These are phyloP conservation scores for Alternaria ethzedia DNA, from an alignment of 2,329 filamentous ascomycete genomes.

Conservation along the genomic window DNA sequence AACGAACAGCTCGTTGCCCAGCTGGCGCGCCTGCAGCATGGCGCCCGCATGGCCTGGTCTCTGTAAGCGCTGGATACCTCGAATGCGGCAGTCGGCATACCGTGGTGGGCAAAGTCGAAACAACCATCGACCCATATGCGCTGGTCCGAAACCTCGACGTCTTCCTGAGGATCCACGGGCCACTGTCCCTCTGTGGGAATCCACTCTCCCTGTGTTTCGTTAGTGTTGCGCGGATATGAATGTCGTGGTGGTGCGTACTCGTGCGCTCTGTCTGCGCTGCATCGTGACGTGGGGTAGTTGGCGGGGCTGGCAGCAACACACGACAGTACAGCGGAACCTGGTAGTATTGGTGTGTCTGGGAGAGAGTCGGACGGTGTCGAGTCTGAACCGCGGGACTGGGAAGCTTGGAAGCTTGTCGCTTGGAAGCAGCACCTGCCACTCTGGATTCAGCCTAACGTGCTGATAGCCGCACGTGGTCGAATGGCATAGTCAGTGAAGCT, in stretches of 20 bases:
- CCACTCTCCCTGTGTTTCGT: conserved; percentile 40
- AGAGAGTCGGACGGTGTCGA: background rate
- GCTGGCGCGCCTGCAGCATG: conserved; percentile 91
- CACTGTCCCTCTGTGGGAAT: conserved; percentile 63
- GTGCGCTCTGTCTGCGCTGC: conserved; percentile 47
- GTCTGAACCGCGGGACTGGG: background rate
- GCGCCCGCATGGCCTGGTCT: conserved; percentile 86
- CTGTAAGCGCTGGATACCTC: conserved; percentile 1
- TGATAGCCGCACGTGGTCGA: background rate
- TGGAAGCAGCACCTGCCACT: background rate
- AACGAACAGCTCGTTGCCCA: conserved; percentile 86
- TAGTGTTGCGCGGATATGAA: too few relatives aligned
- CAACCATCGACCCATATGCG: conserved; percentile 98
- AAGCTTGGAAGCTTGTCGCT: background rate
- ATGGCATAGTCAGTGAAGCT: background rate
- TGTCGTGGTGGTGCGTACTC: conserved; percentile 30
- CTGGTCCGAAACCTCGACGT: conserved; percentile 65
- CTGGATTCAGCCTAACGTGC: background rate
- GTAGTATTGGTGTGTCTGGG: background rate
- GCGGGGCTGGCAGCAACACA: background rate
- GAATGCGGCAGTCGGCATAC: conserved; percentile 52
- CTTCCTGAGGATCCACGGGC: conserved; percentile 70
- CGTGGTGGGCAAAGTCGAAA: conserved; percentile 99
- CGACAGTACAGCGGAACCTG: background rate
- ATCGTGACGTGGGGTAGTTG: conserved; percentile 25